Percentiles rank a stretch among this genome's conserved stretches.
phyloP scores from a whole-genome alignment of 2,329 filamentous ascomycete genomes.

The Rutstroemia sp. region DNA sequence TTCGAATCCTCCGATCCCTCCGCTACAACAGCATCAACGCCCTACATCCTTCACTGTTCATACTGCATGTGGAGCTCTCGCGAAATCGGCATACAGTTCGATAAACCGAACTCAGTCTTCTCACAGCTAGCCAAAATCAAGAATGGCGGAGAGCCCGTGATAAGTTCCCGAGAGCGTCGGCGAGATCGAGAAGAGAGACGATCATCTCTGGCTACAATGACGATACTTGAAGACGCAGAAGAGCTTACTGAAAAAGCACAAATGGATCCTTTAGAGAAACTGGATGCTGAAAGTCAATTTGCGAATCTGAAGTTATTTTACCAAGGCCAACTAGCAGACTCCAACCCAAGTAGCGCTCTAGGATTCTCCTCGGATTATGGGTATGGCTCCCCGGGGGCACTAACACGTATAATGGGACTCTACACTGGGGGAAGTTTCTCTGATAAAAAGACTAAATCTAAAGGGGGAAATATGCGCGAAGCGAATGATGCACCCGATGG shows the following conservation, averaged over 20 bases:
- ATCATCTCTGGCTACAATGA: slow-evolving; percentile 14
- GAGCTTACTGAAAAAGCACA: slow-evolving; percentile 33
- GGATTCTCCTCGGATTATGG: slow-evolving; percentile 49
- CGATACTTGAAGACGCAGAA: slow-evolving; percentile 24
- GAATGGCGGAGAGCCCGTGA: slow-evolving; percentile 47
- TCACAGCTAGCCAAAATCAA: slow-evolving; percentile 68
- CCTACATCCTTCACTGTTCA: slow-evolving; percentile 75
- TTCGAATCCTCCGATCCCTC: slow-evolving; percentile 43
- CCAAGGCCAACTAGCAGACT: slow-evolving; percentile 64
- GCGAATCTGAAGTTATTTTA: slow-evolving; percentile 73
- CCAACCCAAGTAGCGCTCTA: slow-evolving; percentile 43
- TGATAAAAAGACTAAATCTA: slow-evolving; percentile 58
- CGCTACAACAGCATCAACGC: slow-evolving; percentile 35
- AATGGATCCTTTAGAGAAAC: slow-evolving; percentile 27
- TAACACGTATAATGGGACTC: slow-evolving; percentile 85
- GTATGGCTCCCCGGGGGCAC: slow-evolving; percentile 68
- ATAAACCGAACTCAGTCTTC: slow-evolving; percentile 80
- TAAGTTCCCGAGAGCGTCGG: slow-evolving; percentile 38
- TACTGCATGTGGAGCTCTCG: slow-evolving; percentile 91
- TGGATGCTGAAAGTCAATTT: slow-evolving; percentile 65
- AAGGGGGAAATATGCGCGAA: slow-evolving; percentile 72
- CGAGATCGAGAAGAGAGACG: slow-evolving; percentile 23
- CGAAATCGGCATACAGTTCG: slow-evolving; percentile 85
- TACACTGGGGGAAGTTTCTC: slow-evolving; percentile 62
- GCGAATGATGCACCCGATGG: slow-evolving; percentile 66